Conservation (phyloP, 2,329 filamentous ascomycete genomes). For the Colletotrichum shisoi region DNA sequence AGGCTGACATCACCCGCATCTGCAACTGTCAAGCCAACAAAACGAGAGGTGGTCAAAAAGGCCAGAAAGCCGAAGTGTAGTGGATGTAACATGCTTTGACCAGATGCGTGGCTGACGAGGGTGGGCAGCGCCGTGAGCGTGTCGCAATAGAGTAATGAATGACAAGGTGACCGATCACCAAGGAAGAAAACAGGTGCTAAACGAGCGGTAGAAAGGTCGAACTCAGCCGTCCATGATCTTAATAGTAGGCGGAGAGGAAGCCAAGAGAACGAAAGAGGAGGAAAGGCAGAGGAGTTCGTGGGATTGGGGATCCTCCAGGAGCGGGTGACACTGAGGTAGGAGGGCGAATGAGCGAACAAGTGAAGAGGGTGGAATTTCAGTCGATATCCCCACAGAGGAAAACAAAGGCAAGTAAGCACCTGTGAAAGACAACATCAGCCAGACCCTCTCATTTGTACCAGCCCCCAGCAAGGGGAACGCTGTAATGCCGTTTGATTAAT, state of each 20-base stretch:
- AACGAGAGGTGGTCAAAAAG: constrained; percentile 12
- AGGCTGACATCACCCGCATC: constrained; percentile 24
- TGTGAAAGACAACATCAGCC: background rate
- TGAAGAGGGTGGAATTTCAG: too few relatives aligned
- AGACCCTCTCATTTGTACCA: background rate
- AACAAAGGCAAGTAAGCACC: background rate
- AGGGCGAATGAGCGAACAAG: background rate
- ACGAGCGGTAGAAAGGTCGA: background rate
- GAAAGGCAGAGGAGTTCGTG: background rate
- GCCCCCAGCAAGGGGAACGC: background rate
- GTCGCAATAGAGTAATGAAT: background rate
- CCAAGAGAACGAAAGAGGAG: background rate
- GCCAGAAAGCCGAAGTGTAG: constrained; percentile 2
- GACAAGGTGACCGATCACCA: background rate
- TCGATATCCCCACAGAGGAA: background rate
- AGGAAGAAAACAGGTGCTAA: background rate
- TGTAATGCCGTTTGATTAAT: background rate
- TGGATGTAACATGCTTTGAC: constrained; percentile 15
- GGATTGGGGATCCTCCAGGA: too few relatives aligned
- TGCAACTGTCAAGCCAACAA: constrained; percentile 17
- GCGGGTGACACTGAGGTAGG: background rate
- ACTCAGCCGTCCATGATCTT: background rate
- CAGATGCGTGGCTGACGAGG: background rate
- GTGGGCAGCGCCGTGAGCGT: background rate
- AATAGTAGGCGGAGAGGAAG: background rate